Conservation (phyloP, 2,329 filamentous ascomycete genomes). For the Amauroascus niger region DNA sequence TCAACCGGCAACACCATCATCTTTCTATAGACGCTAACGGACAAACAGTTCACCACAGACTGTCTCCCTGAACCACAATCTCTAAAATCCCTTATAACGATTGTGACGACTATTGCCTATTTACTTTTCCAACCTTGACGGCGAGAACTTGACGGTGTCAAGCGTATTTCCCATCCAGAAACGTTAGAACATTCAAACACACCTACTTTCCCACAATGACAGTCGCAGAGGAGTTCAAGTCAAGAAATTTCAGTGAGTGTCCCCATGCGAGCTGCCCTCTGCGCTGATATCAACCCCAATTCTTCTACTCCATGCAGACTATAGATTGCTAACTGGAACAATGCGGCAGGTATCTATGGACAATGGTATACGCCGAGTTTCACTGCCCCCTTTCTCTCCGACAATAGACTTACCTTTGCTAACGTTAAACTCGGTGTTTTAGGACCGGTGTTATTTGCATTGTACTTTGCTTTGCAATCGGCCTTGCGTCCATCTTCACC, state of each 20-base stretch:
- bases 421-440: background rate
- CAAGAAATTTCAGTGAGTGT: constrained; percentile 56
- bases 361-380: constrained; percentile 50
- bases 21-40: background rate
- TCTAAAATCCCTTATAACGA: background rate
- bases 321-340: constrained; percentile 16
- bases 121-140: background rate
- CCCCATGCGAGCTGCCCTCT: background rate
- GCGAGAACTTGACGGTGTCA: background rate
- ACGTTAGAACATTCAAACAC: background rate
- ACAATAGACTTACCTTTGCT: background rate
- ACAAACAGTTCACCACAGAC: background rate
- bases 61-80: background rate
- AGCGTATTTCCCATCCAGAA: background rate
- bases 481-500: constrained; percentile 60
- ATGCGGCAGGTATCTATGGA: constrained; percentile 51
- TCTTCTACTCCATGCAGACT: background rate
- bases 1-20: background rate
- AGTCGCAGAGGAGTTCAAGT: constrained; percentile 52
- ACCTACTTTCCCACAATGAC: constrained; percentile 32
- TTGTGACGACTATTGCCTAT: background rate
- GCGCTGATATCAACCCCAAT: background rate
- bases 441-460: constrained; percentile 50
- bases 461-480: constrained; percentile 56
- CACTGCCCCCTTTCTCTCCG: background rate